A percentile compares a stretch with the other conserved stretches of the same genome.
These are phyloP conservation scores for Teratosphaeria epicoccoides DNA, from an alignment of 2,329 filamentous ascomycete genomes.

Conservation along the genomic window DNA sequence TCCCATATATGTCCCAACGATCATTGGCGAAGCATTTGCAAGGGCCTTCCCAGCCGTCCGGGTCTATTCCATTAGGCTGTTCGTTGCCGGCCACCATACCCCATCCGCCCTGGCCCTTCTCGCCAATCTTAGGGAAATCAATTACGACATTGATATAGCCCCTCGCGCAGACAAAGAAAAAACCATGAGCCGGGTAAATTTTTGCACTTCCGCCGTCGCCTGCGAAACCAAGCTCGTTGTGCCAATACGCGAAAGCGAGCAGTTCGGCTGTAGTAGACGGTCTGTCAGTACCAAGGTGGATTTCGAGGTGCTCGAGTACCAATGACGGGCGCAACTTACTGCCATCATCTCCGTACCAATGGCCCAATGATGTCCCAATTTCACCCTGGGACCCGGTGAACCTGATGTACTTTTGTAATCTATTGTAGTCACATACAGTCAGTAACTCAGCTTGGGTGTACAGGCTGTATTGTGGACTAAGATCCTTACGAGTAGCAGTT, in stretches of 20 bases:
- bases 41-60: not conserved
- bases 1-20: not conserved
- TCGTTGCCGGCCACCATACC: not conserved
- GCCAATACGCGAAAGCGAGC: not conserved
- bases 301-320: not conserved
- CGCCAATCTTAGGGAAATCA: not conserved
- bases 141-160: not conserved
- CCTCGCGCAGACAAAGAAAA: not conserved
- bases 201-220: not conserved
- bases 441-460: not conserved
- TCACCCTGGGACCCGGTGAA: not conserved
- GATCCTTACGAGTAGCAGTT: not conserved
- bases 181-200: not conserved
- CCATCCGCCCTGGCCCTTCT: not conserved
- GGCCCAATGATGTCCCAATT: not conserved
- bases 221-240: not conserved
- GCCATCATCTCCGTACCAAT: not conserved
- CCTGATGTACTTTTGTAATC: not conserved
- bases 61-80: not conserved
- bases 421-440: not conserved
- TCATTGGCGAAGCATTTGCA: not conserved
- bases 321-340: not conserved
- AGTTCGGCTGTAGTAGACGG: not conserved
- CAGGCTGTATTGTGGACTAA: not conserved
- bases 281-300: not conserved